A percentile compares a stretch with the other conserved stretches of the same genome.
Evolutionary conservation across 2,329 filamentous ascomycete species (phyloP).

Genomic region (Aspergillus pseudoterreus): DNA sequence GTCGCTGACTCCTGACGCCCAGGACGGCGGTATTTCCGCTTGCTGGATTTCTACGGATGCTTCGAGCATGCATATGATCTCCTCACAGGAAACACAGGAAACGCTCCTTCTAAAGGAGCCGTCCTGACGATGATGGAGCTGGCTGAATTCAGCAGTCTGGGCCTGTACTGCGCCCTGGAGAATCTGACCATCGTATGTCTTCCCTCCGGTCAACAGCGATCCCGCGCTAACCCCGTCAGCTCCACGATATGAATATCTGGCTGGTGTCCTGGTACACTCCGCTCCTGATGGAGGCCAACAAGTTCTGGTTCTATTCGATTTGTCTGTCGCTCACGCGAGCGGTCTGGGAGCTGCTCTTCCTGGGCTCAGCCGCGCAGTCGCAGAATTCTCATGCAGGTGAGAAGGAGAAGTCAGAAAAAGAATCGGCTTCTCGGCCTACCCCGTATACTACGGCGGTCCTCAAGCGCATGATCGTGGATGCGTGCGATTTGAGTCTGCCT

Average conservation of each 20-base stretch:
- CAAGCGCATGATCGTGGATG: conserved; percentile 52
- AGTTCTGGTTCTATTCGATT: conserved; percentile 65
- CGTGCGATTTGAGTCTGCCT: conserved; percentile 60
- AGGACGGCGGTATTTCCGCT: conserved; percentile 60
- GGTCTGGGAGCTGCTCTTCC: conserved; percentile 14
- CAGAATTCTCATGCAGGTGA: background rate
- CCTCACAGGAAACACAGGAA: conserved; percentile 18
- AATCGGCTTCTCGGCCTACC: background rate
- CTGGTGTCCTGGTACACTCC: conserved; percentile 37
- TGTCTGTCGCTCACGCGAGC: conserved; percentile 44
- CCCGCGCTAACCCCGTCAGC: conserved; percentile 17
- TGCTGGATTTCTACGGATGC: conserved; percentile 62
- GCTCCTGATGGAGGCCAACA: conserved; percentile 58
- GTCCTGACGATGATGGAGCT: conserved; percentile 48
- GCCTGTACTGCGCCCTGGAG: conserved; percentile 65
- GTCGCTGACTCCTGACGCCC: background rate
- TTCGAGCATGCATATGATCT: conserved; percentile 52
- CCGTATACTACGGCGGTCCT: conserved; percentile 27
- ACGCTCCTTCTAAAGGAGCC: conserved; percentile 12
- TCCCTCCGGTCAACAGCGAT: background rate
- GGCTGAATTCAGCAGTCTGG: conserved; percentile 55
- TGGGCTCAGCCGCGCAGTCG: background rate
- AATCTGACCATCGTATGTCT: conserved; percentile 56
- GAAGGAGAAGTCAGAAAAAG: background rate
- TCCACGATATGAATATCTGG: conserved; percentile 50